phyloP scores from a whole-genome alignment of 179 eudicot genomes.

The Gypsophila paniculata region DNA sequence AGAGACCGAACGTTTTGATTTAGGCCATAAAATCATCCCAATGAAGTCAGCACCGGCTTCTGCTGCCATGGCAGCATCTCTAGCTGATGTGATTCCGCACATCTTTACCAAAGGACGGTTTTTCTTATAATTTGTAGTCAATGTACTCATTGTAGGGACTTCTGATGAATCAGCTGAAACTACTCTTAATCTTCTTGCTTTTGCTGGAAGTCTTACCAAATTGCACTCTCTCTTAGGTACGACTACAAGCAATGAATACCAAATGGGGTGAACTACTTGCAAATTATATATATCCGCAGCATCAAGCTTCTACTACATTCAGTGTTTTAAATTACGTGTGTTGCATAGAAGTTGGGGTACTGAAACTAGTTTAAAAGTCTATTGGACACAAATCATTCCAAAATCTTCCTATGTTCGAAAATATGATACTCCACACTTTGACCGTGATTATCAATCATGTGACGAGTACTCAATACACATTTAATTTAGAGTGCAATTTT shows the following conservation, averaged over 20 bases:
- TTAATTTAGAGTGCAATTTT: too few relatives aligned
- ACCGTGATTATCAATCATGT: too few relatives aligned
- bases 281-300: not conserved
- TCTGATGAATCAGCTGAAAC: constrained; percentile 28
- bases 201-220: constrained; percentile 21
- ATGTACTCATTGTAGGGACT: constrained; percentile 17
- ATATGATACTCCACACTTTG: too few relatives aligned
- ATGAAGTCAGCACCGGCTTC: constrained; percentile 90
- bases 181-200: constrained; percentile 25
- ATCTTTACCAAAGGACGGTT: constrained; percentile 66
- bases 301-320: not conserved
- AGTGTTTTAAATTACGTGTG: not conserved
- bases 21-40: constrained; percentile 95
- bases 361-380: not conserved
- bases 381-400: not conserved
- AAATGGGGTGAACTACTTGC: not conserved
- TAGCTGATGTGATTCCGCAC: constrained; percentile 91
- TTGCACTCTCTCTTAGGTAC: constrained; percentile 11
- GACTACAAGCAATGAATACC: constrained; percentile 14
- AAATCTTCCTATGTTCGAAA: not conserved
- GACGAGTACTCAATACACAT: too few relatives aligned
- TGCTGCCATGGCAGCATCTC: constrained; percentile 90
- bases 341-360: not conserved
- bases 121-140: constrained; percentile 28
- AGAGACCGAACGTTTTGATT: constrained; percentile 80